These are phyloP conservation scores for Saturnispora serradocipensis DNA, from an alignment of 805 yeast species.

Conservation along the genomic window DNA sequence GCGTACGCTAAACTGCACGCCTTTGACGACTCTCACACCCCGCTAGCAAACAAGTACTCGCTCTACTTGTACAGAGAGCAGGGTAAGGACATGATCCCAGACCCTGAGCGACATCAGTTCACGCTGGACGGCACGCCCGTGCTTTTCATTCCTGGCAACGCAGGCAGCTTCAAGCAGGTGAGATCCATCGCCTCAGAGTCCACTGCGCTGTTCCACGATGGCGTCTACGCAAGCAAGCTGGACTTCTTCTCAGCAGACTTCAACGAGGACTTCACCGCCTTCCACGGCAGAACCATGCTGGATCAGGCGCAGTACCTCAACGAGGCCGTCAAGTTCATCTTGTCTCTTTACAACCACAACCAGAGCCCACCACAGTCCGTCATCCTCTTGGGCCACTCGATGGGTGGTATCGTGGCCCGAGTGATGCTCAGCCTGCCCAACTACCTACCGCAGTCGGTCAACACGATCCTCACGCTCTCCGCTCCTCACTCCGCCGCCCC, in stretches of 20 bases:
- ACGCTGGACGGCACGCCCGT: slow-evolving; percentile 70
- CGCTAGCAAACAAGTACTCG: slow-evolving; percentile 74
- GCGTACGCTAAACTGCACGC: slow-evolving; percentile 67
- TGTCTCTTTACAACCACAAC: slow-evolving; percentile 48
- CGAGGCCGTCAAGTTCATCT: slow-evolving; percentile 73
- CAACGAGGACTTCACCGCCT: slow-evolving; percentile 92
- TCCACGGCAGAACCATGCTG: slow-evolving; percentile 85
- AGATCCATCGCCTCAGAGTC: slow-evolving; percentile 86
- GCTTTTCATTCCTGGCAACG: slow-evolving; percentile 93
- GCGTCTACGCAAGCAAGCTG: slow-evolving; percentile 34
- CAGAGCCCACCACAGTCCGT: slow-evolving; percentile 42
- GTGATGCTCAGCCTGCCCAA: slow-evolving; percentile 75
- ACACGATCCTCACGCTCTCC: slow-evolving; percentile 75
- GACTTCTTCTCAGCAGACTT: slow-evolving; percentile 92
- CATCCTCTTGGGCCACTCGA: slow-evolving; percentile 79
- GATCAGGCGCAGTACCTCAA: slow-evolving; percentile 92
- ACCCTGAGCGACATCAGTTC: slow-evolving; percentile 20
- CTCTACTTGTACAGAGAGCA: slow-evolving; percentile 82
- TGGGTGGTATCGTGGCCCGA: slow-evolving; percentile 96
- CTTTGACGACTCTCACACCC: slow-evolving; percentile 62
- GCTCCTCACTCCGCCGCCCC: slow-evolving; percentile 94
- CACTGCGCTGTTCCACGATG: slow-evolving; percentile 40
- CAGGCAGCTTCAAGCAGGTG: slow-evolving; percentile 86
- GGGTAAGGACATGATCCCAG: slow-evolving; percentile 51
- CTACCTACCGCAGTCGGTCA: slow-evolving; percentile 61